These are phyloP conservation scores for Prillingera fragicola DNA, from an alignment of 1,284 basidiomycete genomes.

Conservation along the genomic window DNA sequence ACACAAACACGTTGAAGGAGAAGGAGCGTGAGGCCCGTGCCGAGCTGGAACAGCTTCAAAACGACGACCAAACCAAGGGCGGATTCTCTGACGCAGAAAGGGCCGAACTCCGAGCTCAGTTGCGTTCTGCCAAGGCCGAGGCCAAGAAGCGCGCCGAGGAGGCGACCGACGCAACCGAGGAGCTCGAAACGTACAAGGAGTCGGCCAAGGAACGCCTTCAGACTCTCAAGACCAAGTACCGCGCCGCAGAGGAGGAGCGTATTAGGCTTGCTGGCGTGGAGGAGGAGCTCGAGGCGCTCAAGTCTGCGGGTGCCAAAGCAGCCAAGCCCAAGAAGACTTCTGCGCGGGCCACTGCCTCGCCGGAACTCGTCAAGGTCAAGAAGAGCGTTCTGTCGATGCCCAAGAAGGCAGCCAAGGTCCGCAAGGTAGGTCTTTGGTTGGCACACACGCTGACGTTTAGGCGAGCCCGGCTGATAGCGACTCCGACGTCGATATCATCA, in stretches of 20 bases:
- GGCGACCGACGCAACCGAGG: conserved; percentile 29
- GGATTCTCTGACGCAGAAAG: conserved; percentile 23
- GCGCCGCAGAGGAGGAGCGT: conserved; percentile 26
- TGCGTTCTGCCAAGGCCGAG: conserved; percentile 27
- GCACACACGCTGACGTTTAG: conserved; percentile 6
- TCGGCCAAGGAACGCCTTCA: conserved; percentile 27
- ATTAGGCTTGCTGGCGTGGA: conserved; percentile 27
- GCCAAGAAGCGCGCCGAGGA: conserved; percentile 24
- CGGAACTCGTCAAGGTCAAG: neutral
- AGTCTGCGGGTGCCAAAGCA: conserved; percentile 8
- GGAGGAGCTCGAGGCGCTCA: conserved; percentile 30
- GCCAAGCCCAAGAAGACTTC: conserved; percentile 3
- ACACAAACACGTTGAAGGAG: conserved; percentile 22
- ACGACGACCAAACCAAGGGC: neutral
- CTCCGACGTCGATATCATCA: conserved; percentile 21
- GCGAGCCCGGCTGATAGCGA: conserved; percentile 23
- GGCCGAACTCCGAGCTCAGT: conserved; percentile 25
- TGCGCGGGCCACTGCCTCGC: neutral
- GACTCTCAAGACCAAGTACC: conserved; percentile 22
- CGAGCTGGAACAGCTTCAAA: conserved; percentile 31
- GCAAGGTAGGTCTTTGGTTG: conserved; percentile 16
- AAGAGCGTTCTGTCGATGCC: neutral
- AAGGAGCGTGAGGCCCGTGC: conserved; percentile 23
- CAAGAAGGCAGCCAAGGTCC: conserved; percentile 12
- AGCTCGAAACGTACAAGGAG: conserved; percentile 25